Base-by-base conservation (phyloP, 257 asterid genomes). In the Mentha longifolia region DNA sequence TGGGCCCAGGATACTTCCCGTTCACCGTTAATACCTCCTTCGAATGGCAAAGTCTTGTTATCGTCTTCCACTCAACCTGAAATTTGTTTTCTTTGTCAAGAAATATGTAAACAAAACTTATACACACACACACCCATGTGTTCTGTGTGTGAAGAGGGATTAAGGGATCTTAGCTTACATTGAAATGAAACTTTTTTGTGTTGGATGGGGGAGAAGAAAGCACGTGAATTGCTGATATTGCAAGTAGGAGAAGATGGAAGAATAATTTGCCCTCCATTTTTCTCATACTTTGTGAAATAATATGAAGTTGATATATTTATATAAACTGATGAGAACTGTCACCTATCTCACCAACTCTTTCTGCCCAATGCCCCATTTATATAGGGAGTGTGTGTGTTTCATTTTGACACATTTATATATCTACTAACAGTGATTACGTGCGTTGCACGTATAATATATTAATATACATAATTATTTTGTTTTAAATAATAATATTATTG, bases 1-100 rank as follows among this genome's bases (percentile, higher is more conserved):
- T 84, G 15, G 97, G 96, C 43, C 96, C 97, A 14, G 95, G 97
- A 80, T 63, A 91, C 76, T 78, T 60, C 15, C 95, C 95, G 9
- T 89, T 89, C 20, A 89, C 85, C 1, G 89, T 89, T 68, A 91
- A 65, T 12, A 85, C 47, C 58, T 50, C n/a, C 83, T 80, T 89
- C 2, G 73, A 78, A 25, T 83, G 78, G 79, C 96, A 91, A 73
- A 89, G 76, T 31, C 96, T 83, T 10, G 77, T 87, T 31, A 91
- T 74, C 9, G 14, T 79, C 79, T 89, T 85, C 86, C 91, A 89
- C 65, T 87, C 89, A 1, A 89, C 80, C 97, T 91, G 84, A 78
- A 86, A 15, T 61, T 2, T 10, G 4, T 4, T 47, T 14, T 7
- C 42, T 3, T 10, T 16, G 56, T 50, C 1, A 11, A 6, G 10